A percentile compares a stretch with the other conserved stretches of the same genome.
Evolutionary conservation across 306 rosid genomes (phyloP).

Genomic region (Cucurbita pepo): DNA sequence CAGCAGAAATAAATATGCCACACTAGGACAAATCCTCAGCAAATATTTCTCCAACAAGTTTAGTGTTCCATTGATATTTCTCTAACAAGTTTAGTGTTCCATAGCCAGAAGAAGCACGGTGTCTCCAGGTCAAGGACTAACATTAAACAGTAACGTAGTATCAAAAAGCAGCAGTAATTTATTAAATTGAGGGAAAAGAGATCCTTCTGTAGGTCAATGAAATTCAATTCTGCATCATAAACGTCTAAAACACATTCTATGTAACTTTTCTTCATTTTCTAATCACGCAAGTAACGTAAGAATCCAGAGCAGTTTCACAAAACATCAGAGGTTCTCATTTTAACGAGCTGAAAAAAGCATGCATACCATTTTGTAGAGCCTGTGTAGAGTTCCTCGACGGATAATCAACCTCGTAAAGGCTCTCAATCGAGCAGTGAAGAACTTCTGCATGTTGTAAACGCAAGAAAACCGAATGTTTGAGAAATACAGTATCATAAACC

Average conservation of each 20-base stretch:
- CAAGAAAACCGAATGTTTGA: not conserved
- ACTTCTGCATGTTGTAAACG: not conserved
- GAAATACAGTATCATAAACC: not conserved
- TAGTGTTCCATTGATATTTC: not conserved
- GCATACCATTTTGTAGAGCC: not conserved
- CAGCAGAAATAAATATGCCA: not conserved
- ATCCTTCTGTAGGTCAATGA: not conserved
- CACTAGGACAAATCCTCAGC: not conserved
- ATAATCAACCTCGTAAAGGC: not conserved
- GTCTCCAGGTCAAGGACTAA: not conserved
- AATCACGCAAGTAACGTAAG: not conserved
- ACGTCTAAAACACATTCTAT: not conserved
- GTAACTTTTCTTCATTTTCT: not conserved
- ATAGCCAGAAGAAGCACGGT: not conserved
- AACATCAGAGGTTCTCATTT: not conserved
- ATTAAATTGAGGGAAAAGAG: not conserved
- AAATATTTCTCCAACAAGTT: not conserved
- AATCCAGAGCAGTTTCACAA: not conserved
- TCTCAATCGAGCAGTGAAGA: not conserved
- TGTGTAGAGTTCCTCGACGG: not conserved
- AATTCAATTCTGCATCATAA: not conserved
- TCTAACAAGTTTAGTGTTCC: not conserved
- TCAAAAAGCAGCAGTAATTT: not conserved
- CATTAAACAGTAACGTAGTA: not conserved
- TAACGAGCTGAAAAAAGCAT: not conserved